Conservation (phyloP, 2,329 filamentous ascomycete genomes). For the Talaromyces funiculosus region DNA sequence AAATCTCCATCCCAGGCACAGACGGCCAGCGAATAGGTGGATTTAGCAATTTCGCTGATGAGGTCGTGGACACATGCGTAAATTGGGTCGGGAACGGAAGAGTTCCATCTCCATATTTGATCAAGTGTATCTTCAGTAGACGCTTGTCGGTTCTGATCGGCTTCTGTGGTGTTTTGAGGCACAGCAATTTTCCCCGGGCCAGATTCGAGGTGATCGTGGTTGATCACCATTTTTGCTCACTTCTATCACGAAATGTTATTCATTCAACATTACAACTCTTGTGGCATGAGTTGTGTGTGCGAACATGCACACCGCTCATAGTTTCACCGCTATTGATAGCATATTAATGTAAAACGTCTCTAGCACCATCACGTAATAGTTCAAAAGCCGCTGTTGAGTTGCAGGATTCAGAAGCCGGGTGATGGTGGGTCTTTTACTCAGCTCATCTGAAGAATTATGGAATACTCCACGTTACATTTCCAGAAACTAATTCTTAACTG, state of each 20-base stretch:
- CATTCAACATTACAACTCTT: not conserved
- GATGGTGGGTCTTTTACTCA: too few relatives aligned
- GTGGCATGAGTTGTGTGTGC: not conserved
- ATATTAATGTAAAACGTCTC: not conserved
- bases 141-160: not conserved
- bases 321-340: not conserved
- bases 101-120: conserved; percentile 10
- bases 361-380: not conserved
- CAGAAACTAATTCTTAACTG: not conserved
- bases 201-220: not conserved
- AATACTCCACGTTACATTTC: not conserved
- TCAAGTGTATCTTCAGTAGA: not conserved
- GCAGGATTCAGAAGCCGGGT: too few relatives aligned
- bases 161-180: not conserved
- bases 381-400: not conserved
- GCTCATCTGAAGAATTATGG: too few relatives aligned
- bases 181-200: not conserved
- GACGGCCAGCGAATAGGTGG: conserved; percentile 1
- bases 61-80: conserved; percentile 7
- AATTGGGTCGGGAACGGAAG: not conserved
- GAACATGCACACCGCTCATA: not conserved
- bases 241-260: not conserved
- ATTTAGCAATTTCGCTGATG: not conserved
- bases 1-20: conserved; percentile 16
- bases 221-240: not conserved